Evolutionary conservation across 345 rosid species (phyloP).

Genomic region (Laguncularia racemosa): DNA sequence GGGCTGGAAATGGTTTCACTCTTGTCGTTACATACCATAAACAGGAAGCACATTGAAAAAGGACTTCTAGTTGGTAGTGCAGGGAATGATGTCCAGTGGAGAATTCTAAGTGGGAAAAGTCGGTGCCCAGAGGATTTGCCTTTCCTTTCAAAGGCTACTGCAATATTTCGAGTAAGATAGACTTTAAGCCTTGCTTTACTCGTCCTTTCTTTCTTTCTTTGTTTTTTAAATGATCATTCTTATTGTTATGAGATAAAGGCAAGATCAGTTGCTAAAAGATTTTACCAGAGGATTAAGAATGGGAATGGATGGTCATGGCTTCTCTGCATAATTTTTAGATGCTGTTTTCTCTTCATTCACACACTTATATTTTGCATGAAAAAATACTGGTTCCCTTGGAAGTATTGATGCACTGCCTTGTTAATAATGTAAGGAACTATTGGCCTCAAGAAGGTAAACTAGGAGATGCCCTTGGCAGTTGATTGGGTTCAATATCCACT

Average conservation of each 20-base stretch:
- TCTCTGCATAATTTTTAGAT: not conserved
- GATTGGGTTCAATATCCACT: too few relatives aligned
- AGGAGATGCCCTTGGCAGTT: too few relatives aligned
- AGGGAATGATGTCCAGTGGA: slow-evolving; percentile 56
- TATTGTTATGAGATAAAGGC: not conserved
- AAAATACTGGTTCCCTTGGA: too few relatives aligned
- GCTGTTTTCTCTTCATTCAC: not conserved
- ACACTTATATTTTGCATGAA: too few relatives aligned
- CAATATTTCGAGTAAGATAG: slow-evolving; percentile 73
- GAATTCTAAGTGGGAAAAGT: slow-evolving; percentile 75
- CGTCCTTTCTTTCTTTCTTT: not conserved
- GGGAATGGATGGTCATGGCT: not conserved
- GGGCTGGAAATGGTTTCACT: slow-evolving; percentile 54
- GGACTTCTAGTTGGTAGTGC: slow-evolving; percentile 41
- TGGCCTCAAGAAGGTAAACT: too few relatives aligned
- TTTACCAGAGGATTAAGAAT: too few relatives aligned
- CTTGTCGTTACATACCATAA: slow-evolving; percentile 41
- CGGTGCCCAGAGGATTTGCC: slow-evolving; percentile 58
- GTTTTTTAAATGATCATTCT: not conserved
- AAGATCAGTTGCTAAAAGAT: too few relatives aligned
- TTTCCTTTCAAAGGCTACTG: slow-evolving; percentile 68
- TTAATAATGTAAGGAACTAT: too few relatives aligned
- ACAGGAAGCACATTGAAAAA: slow-evolving; percentile 61
- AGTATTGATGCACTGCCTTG: too few relatives aligned
- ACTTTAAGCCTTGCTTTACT: not conserved